phyloP scores from a whole-genome alignment of 1,284 basidiomycete genomes.

The Pseudomicrostroma phylloplanum region DNA sequence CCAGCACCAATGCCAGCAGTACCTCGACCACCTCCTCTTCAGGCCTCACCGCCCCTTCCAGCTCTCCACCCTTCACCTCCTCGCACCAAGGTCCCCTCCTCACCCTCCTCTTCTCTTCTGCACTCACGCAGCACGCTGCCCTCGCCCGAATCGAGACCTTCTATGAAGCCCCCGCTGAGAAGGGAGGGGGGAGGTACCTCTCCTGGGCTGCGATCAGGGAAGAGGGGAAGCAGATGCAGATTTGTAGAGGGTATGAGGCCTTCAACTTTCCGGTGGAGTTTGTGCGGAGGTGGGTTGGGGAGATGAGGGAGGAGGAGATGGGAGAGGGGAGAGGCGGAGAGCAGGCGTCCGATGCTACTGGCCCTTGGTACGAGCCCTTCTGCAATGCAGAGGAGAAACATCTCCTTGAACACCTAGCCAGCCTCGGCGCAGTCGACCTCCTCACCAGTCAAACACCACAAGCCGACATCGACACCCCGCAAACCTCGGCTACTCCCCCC shows the following conservation, averaged over 20 bases:
- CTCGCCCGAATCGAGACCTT: conserved; percentile 43
- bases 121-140: conserved; percentile 31
- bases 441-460: conserved; percentile 10
- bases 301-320: conserved; percentile 19
- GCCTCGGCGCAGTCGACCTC: conserved; percentile 20
- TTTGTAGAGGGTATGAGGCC: conserved; percentile 33
- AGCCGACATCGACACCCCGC: neutral
- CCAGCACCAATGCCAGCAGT: neutral
- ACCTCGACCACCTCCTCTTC: neutral
- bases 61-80: neutral
- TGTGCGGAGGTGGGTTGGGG: conserved; percentile 34
- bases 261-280: conserved; percentile 39
- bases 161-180: conserved; percentile 33
- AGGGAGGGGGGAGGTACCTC: conserved; percentile 6
- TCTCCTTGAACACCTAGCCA: conserved; percentile 16
- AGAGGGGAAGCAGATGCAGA: conserved; percentile 25
- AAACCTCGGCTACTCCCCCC: conserved; percentile 8
- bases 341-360: conserved; percentile 5
- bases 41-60: no score
- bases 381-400: conserved; percentile 32
- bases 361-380: conserved; percentile 26
- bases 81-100: conserved; percentile 17
- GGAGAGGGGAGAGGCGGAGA: conserved; percentile 12
- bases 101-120: conserved; percentile 37
- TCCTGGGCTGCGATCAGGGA: conserved; percentile 17